Conservation (phyloP, 83 land plant genomes). For the Larix sibirica region DNA sequence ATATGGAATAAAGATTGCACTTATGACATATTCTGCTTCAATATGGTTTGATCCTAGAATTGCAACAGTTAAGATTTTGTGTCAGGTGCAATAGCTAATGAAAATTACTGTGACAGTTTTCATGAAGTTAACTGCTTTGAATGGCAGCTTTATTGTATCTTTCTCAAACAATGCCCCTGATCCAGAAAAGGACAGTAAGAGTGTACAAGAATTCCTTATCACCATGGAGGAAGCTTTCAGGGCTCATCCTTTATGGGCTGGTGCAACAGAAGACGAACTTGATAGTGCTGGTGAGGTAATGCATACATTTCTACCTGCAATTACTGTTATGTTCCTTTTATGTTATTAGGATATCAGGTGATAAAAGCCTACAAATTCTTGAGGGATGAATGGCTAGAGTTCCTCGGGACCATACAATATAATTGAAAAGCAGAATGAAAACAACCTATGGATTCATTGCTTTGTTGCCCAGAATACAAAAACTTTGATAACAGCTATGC, state of each 20-base stretch:
- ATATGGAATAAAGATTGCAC: not conserved
- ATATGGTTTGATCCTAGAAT: not conserved
- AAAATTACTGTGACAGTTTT: not conserved
- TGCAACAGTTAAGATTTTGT: not conserved
- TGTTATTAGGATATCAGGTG: not conserved
- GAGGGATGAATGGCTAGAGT: not conserved
- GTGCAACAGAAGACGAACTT: constrained; percentile 88
- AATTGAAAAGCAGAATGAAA: too few species aligned
- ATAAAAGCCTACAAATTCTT: not conserved
- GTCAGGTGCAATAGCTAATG: not conserved
- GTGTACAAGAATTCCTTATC: constrained; percentile 80
- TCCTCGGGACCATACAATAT: too few species aligned
- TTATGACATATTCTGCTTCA: not conserved
- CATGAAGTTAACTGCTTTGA: constrained; percentile 1
- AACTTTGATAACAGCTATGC: too few species aligned
- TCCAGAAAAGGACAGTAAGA: constrained; percentile 89
- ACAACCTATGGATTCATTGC: too few species aligned
- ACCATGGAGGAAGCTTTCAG: constrained; percentile 88
- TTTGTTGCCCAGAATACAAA: too few species aligned
- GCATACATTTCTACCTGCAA: too few species aligned
- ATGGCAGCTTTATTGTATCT: constrained; percentile 82
- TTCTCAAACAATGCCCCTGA: constrained; percentile 80
- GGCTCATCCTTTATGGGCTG: constrained; percentile 81
- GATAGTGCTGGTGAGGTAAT: constrained; percentile 95
- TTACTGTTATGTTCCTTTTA: not conserved